Evolutionary conservation across 192 early-diverging fungal species (phyloP), one percentile per base, ranked within the genome.

Genomic region (Allomyces macrogynus): DNA sequence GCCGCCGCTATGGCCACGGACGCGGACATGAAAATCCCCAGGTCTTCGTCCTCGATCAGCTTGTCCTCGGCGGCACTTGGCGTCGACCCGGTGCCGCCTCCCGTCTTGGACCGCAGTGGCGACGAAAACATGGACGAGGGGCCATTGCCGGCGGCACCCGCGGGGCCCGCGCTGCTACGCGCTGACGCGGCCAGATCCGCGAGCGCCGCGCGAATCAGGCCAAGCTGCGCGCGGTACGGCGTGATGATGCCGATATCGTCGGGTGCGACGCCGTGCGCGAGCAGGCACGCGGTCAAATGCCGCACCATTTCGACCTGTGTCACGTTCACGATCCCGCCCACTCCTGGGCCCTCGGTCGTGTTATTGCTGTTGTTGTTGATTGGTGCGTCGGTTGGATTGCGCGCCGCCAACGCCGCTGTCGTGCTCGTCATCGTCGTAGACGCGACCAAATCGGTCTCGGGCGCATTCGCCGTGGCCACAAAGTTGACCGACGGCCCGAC

Each of bases 161-260:
- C 32, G 8, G 32, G 32, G 3, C 32, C 32, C 32, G 32, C 32
- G 32, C 32, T 40, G 32, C 32, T 40, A 7, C 32, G 32, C 32
- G 32, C 32, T 8, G 32, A 40, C 7, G 32, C 32, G 32, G 32
- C 32, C 49, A 57, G 16, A 16, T 20, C 16, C 49, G 49, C 16
- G 16, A 57, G 20, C 49, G 49, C 49, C 1, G 49, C 75, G 24
- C 72, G 70, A 16, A 77, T 69, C 60, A 67, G 68, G 27, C 77
- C 79, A 20, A 90, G 67, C 67, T 90, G 89, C 1, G 86, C 74
- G 2, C 89, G 78, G 66, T 91, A 92, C 1, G 89, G 89, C 1
- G 90, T 89, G n/a, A 95, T 84, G 12, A 97, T 68, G 10, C 89
- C 89, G 43, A 97, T 77, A 23, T 81, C 73, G 20, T 75, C 70